A percentile compares a stretch with the other conserved stretches of the same genome.
These are phyloP conservation scores for Dissophora globulifera DNA, from an alignment of 192 early-diverging fungal species.

Conservation along the genomic window DNA sequence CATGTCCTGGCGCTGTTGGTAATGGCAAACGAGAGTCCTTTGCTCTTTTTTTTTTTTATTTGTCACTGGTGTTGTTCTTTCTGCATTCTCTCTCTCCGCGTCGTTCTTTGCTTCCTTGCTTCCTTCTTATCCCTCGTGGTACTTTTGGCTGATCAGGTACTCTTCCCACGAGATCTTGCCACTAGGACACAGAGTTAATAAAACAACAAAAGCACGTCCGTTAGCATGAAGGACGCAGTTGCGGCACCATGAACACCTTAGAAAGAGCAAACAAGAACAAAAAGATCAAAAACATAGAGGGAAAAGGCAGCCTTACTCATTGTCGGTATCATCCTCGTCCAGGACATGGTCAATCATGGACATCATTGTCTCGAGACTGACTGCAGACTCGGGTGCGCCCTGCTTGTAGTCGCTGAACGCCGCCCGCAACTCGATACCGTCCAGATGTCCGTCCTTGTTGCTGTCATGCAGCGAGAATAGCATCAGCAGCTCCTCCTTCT, in stretches of 20 bases:
- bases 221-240: no score
- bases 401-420: constrained; percentile 63
- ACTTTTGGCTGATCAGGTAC: constrained; percentile 61
- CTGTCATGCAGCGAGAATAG: constrained; percentile 79
- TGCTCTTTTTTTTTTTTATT: neutral
- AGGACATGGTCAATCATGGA: constrained; percentile 80
- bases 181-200: constrained; percentile 38
- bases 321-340: constrained; percentile 78
- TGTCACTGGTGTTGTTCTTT: neutral
- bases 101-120: no score
- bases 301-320: constrained; percentile 62
- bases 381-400: constrained; percentile 16
- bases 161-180: constrained; percentile 68
- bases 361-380: constrained; percentile 62
- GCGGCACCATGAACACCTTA: no score
- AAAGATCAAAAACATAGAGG: neutral
- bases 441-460: constrained; percentile 76
- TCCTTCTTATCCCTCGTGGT: constrained; percentile 49
- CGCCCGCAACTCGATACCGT: constrained; percentile 80
- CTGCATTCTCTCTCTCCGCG: neutral
- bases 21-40: no score
- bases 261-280: neutral
- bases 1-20: no score
- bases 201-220: neutral
- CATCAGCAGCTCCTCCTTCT: constrained; percentile 74